phyloP scores from a whole-genome alignment of 2,329 filamentous ascomycete genomes.

The Clarireedia homoeocarpa region DNA sequence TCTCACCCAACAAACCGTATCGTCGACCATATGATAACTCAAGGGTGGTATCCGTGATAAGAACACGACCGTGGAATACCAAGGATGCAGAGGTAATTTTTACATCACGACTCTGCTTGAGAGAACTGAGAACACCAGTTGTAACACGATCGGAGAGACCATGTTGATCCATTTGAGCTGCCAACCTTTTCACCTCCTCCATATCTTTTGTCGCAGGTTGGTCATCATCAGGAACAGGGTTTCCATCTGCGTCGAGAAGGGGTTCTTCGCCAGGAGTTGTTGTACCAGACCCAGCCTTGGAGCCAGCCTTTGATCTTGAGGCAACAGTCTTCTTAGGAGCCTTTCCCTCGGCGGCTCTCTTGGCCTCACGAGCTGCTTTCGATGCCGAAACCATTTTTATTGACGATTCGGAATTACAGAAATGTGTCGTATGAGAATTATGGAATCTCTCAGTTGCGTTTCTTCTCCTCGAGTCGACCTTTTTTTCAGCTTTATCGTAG shows the following conservation, averaged over 20 bases:
- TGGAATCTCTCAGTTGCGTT: neutral
- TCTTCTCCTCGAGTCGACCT: slow-evolving; percentile 3
- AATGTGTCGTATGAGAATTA: slow-evolving; percentile 1
- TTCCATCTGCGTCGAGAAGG: slow-evolving; percentile 55
- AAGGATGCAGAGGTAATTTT: slow-evolving; percentile 92
- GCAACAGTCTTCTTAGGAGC: slow-evolving; percentile 70
- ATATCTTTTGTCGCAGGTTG: slow-evolving; percentile 67
- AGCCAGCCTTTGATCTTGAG: slow-evolving; percentile 56
- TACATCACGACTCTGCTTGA: slow-evolving; percentile 80
- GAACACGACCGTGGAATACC: slow-evolving; percentile 95
- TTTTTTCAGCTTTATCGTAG: slow-evolving; percentile 6
- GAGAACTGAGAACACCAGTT: slow-evolving; percentile 88
- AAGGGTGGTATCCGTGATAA: slow-evolving; percentile 88
- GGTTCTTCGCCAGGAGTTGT: slow-evolving; percentile 64
- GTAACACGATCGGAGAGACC: slow-evolving; percentile 97
- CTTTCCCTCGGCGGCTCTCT: slow-evolving; percentile 65
- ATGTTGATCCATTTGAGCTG: slow-evolving; percentile 90
- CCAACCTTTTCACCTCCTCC: slow-evolving; percentile 77
- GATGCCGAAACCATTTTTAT: slow-evolving; percentile 57
- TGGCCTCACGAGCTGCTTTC: slow-evolving; percentile 65
- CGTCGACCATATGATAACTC: slow-evolving; percentile 89
- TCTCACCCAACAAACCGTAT: slow-evolving; percentile 90
- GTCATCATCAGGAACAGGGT: slow-evolving; percentile 45
- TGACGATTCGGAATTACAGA: slow-evolving; percentile 12
- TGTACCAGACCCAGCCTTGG: slow-evolving; percentile 55